Base-by-base conservation (phyloP, 306 rosid genomes). In the Casuarina cunninghamiana region DNA sequence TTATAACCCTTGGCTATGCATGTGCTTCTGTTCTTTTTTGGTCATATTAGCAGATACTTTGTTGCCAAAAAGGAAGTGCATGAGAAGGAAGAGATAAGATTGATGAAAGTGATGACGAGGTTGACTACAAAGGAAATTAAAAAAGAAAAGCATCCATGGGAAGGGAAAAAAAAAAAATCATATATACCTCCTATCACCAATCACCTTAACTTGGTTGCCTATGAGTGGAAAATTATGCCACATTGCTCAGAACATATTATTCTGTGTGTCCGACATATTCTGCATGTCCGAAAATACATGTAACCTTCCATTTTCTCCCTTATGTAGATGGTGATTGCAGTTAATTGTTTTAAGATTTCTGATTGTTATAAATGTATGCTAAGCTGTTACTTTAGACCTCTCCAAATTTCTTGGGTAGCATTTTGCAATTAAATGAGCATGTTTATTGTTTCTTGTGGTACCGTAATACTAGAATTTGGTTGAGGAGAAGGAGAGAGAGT, bases 401-500 rank as follows among this genome's bases (percentile, higher is more conserved):
- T 39, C 16, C 65, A 58, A 26, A 58, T 38, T 58, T 37, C 39
- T 15, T 58, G 5, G 10, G 10, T 58, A 10, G 49, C 10, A 4
- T 5, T 62, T 42, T 57, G 37, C 60, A 9, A 67, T 7, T 19
- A 17, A 48, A 44, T n/a, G 60, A 32, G 37, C 63, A 72, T 46
- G 16, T 68, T 16, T 79, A 48, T 16, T 1, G 10, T 73, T 79
- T 17, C 45, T 21, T 5, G 10, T 79, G 60, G 41, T 61, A 15
- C 67, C 17, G 9, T 80, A 62, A 83, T 77, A 46, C 75, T 68
- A 94, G 98, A 92, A 78, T 81, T 83, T 94, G 89, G 97, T 90
- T 53, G 98, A 89, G 84, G 97, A 92, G 78, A 92, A 90, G 84
- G 98, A 92, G 82, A 92, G 89, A 83, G 88, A 87, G 66, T 84